Percentiles rank a stretch among this genome's conserved stretches.
phyloP scores from a whole-genome alignment of 2,329 filamentous ascomycete genomes.

The Epichloe coenophiala region DNA sequence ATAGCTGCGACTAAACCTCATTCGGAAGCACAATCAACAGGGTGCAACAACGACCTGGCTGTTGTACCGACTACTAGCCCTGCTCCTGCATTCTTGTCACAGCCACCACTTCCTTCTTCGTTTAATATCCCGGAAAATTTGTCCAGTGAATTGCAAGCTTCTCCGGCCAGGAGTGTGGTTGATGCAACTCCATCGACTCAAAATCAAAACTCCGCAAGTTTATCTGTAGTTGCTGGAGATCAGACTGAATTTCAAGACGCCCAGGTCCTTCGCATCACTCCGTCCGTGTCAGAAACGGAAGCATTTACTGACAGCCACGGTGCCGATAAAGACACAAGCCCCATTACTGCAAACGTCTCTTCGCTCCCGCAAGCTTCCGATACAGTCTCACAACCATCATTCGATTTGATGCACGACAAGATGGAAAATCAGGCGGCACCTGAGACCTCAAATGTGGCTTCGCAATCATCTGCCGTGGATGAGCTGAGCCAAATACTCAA shows the following conservation, averaged over 20 bases:
- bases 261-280: slow-evolving; percentile 10
- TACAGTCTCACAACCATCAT: background rate
- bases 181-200: slow-evolving; percentile 2
- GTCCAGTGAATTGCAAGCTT: background rate
- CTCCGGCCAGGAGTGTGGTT: background rate
- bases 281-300: slow-evolving; percentile 7
- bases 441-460: background rate
- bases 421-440: slow-evolving; percentile 2
- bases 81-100: slow-evolving; percentile 8
- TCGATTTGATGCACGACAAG: background rate
- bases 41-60: background rate
- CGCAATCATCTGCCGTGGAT: slow-evolving; percentile 5
- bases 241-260: slow-evolving; percentile 14
- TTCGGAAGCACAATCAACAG: background rate
- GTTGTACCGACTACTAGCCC: slow-evolving; percentile 1
- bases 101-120: background rate
- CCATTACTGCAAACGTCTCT: background rate
- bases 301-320: slow-evolving; percentile 8
- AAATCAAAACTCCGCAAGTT: background rate
- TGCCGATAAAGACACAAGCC: background rate
- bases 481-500: slow-evolving; percentile 8
- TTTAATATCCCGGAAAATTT: slow-evolving; percentile 6
- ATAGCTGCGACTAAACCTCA: background rate
- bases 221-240: background rate
- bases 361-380: background rate